Conservation (phyloP, 2,329 filamentous ascomycete species). For the Trichoderma koningiopsis region DNA sequence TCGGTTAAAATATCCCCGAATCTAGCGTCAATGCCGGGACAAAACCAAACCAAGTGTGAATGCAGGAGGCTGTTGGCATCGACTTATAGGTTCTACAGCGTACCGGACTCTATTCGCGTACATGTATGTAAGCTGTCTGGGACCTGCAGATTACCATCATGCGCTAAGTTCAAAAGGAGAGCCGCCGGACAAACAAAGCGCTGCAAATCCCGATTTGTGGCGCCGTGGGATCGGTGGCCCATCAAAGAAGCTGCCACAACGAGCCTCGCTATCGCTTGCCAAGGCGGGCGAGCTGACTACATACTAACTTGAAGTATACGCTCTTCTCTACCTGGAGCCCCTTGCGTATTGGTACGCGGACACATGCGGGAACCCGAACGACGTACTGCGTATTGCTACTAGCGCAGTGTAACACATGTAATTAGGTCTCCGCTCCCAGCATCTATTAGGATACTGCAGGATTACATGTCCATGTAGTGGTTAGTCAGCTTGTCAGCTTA, state of each 20-base stretch:
- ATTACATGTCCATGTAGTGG: neutral
- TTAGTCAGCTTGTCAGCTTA: neutral
- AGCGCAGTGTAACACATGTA: neutral
- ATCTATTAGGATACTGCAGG: neutral
- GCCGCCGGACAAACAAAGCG: neutral
- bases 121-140: constrained; percentile 1
- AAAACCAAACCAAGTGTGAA: neutral
- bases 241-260: constrained; percentile 19
- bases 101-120: neutral
- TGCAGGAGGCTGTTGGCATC: neutral
- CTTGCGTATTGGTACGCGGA: neutral
- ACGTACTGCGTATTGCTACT: neutral
- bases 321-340: neutral
- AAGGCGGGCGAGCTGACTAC: neutral
- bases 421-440: neutral
- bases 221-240: neutral
- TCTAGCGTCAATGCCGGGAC: neutral
- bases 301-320: neutral
- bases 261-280: constrained; percentile 1
- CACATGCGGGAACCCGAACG: neutral
- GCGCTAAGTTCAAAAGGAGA: neutral
- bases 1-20: constrained; percentile 11
- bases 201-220: neutral
- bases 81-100: neutral
- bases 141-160: constrained; percentile 12